Evolutionary conservation across 2,329 filamentous ascomycete genomes (phyloP).

Genomic region (Colletotrichum destructivum): DNA sequence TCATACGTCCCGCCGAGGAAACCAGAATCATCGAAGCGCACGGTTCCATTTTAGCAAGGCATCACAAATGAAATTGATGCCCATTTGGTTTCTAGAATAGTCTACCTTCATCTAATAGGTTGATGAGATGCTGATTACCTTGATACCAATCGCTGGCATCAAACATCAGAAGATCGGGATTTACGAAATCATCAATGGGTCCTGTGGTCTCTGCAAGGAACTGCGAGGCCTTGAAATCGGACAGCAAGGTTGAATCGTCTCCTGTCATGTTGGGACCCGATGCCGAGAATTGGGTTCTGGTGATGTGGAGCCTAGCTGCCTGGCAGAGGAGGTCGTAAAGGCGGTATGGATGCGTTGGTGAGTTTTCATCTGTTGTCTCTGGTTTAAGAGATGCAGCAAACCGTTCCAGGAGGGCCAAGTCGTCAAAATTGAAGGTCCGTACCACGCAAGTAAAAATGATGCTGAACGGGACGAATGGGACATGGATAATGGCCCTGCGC

Average conservation of each 20-base stretch:
- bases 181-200: neutral
- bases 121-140: slow-evolving; percentile 48
- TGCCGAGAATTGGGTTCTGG: neutral
- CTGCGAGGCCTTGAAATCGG: neutral
- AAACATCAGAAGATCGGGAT: neutral
- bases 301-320: slow-evolving; percentile 49
- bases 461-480: slow-evolving; percentile 56
- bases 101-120: slow-evolving; percentile 28
- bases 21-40: neutral
- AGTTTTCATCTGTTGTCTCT: slow-evolving; percentile 13
- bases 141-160: slow-evolving; percentile 47
- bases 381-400: slow-evolving; percentile 52
- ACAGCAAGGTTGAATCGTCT: neutral
- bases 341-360: slow-evolving; percentile 50
- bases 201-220: neutral
- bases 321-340: slow-evolving; percentile 53
- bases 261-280: neutral
- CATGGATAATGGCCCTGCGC: slow-evolving; percentile 53
- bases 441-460: slow-evolving; percentile 53
- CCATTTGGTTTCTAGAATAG: neutral
- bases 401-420: slow-evolving; percentile 47
- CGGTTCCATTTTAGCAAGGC: neutral
- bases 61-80: neutral
- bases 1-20: too few relatives aligned
- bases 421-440: slow-evolving; percentile 45